These are phyloP conservation scores for Mortierella sp. DNA, from an alignment of 371 early-diverging fungal genomes.

Conservation along the genomic window DNA sequence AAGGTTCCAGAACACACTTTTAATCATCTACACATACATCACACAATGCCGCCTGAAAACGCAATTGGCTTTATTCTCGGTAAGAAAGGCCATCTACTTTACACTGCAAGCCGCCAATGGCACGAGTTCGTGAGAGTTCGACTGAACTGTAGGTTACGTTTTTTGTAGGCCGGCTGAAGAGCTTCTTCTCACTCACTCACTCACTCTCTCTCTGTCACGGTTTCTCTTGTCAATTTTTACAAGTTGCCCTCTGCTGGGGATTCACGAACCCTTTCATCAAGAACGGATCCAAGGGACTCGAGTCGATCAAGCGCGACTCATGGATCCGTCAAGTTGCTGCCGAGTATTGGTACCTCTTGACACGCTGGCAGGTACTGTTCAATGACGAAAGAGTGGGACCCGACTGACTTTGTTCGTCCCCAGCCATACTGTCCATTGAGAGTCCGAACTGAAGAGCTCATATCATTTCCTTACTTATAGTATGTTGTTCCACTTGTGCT, in stretches of 20 bases:
- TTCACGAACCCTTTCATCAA: conserved; percentile 96
- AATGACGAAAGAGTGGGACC: not conserved
- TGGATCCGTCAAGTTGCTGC: conserved; percentile 75
- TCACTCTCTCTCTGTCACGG: not conserved
- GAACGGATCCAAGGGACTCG: conserved; percentile 85
- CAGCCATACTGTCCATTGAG: not conserved
- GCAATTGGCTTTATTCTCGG: conserved; percentile 58
- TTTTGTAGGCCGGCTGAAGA: no score
- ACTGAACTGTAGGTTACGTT: not conserved
- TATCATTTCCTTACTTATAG: conserved; percentile 47
- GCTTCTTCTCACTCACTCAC: not conserved
- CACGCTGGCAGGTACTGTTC: conserved; percentile 85
- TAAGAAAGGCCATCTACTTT: not conserved
- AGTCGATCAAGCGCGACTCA: conserved; percentile 67
- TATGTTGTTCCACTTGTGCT: conserved; percentile 89
- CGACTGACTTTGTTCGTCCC: not conserved
- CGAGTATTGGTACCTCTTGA: conserved; percentile 84
- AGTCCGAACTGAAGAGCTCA: conserved; percentile 7
- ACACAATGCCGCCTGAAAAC: conserved; percentile 44
- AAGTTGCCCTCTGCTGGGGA: conserved; percentile 95
- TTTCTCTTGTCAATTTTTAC: conserved; percentile 31
- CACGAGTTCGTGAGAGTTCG: not conserved
- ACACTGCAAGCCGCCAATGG: not conserved
- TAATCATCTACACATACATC: not conserved
- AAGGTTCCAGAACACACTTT: not conserved